phyloP scores from a whole-genome alignment of 257 asterid species.

The Paulownia fortunei region DNA sequence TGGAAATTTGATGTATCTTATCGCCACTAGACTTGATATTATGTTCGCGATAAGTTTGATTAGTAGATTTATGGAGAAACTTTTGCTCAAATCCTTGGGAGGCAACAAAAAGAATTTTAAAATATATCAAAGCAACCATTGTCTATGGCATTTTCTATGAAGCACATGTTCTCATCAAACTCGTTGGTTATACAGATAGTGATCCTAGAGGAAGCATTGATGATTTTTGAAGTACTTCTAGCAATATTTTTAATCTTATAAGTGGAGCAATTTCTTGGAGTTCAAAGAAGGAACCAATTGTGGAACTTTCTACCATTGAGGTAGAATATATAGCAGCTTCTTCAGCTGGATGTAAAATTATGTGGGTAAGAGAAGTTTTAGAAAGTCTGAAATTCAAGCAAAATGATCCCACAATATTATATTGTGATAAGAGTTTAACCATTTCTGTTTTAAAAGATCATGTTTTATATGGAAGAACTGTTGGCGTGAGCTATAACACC shows the following conservation, averaged over 20 bases:
- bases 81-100: neutral
- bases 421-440: neutral
- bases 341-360: neutral
- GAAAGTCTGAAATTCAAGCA: too few relatives aligned
- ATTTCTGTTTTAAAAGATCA: too few relatives aligned
- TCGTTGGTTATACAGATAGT: neutral
- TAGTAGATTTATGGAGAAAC: too few relatives aligned
- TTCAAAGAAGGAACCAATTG: neutral
- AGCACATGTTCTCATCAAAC: neutral
- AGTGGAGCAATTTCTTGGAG: neutral
- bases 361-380: neutral
- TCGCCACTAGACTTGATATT: neutral
- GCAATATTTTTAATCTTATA: neutral
- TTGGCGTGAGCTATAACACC: too few relatives aligned
- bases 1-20: constrained; percentile 1
- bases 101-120: neutral
- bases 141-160: too few relatives aligned
- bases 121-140: neutral
- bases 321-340: neutral
- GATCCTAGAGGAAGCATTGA: constrained; percentile 1
- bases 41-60: neutral
- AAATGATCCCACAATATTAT: neutral
- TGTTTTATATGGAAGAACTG: neutral
- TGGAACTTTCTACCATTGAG: neutral
- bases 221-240: neutral